Percentiles rank a stretch among this genome's conserved stretches.
These are phyloP conservation scores for Nosema muscidifuracis DNA, from an alignment of 371 early-diverging fungal species.

Conservation along the genomic window DNA sequence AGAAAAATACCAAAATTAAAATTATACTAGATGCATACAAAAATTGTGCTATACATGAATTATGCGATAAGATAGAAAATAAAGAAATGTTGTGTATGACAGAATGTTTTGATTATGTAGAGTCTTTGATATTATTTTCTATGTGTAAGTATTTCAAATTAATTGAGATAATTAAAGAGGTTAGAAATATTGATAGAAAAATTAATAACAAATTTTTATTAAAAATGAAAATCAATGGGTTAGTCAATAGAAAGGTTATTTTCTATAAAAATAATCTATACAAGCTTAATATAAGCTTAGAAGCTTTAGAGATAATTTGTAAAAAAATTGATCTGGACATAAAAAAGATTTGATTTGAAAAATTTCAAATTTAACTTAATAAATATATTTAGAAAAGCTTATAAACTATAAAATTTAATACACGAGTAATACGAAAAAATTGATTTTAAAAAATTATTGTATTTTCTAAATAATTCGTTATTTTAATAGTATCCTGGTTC, in stretches of 20 bases:
- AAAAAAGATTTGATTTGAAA: background rate
- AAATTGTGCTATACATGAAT: background rate
- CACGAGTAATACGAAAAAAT: too few species aligned
- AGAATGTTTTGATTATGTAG: background rate
- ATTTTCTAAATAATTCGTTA: background rate
- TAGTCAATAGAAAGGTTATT: background rate
- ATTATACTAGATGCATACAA: background rate
- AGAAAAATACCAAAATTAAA: background rate
- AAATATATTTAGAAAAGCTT: too few species aligned
- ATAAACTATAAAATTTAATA: too few species aligned
- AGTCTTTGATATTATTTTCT: background rate
- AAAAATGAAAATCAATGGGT: background rate
- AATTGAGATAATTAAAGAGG: background rate
- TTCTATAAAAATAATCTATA: background rate
- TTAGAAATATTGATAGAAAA: background rate
- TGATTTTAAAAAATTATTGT: too few species aligned
- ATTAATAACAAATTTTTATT: background rate
- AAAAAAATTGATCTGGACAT: background rate
- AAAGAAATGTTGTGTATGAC: background rate
- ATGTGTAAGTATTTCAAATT: background rate
- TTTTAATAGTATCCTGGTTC: slow-evolving; percentile 20
- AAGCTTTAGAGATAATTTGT: background rate
- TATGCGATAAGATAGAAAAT: background rate
- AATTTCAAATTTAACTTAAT: too few species aligned
- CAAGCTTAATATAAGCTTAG: background rate